These are phyloP conservation scores for Gaultheria prostrata DNA, from an alignment of 148 eudicot species.

Conservation along the genomic window DNA sequence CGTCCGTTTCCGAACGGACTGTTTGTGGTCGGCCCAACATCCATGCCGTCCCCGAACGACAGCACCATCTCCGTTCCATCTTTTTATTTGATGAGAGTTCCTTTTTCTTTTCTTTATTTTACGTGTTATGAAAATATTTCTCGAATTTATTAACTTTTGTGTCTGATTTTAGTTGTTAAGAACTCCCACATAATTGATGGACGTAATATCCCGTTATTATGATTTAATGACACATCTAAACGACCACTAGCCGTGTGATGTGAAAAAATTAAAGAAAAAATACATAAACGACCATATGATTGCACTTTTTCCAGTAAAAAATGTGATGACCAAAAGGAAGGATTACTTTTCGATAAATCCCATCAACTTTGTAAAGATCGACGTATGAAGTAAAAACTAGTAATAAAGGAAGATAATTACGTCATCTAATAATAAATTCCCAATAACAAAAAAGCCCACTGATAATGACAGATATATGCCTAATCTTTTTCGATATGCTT, in stretches of 20 bases:
- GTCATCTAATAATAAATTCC: not conserved
- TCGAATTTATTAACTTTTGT: not conserved
- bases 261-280: not conserved
- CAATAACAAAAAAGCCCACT: slow-evolving; percentile 7
- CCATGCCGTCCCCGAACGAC: not conserved
- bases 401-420: slow-evolving; percentile 2
- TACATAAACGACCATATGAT: not conserved
- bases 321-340: not conserved
- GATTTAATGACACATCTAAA: not conserved
- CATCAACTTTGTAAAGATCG: not conserved
- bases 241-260: no score
- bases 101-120: not conserved
- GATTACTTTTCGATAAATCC: not conserved
- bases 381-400: not conserved
- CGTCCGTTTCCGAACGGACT: no score
- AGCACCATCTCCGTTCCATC: not conserved
- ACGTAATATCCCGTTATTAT: not conserved
- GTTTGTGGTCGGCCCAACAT: no score
- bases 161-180: not conserved
- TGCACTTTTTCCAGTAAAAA: not conserved
- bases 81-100: not conserved
- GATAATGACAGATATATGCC: not conserved
- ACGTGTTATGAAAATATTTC: not conserved
- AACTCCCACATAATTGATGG: not conserved
- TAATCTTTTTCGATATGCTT: not conserved